Evolutionary conservation across 2,329 filamentous ascomycete species (phyloP).

Genomic region (Myriosclerotinia scirpicola): DNA sequence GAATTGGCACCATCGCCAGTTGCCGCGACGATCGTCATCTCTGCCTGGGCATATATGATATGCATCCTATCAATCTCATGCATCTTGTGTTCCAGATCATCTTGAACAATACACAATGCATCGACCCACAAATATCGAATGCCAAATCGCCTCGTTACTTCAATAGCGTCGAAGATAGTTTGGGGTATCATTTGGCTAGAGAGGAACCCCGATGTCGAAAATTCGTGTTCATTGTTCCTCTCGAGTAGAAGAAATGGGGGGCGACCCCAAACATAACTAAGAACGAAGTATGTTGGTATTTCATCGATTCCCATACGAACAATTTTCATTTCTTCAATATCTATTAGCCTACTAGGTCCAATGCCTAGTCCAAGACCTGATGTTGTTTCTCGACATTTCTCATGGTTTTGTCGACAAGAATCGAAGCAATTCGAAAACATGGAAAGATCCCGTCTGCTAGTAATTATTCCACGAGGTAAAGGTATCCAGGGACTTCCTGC

Average conservation of each 20-base stretch:
- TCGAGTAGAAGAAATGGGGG: constrained; percentile 14
- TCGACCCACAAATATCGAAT: constrained; percentile 29
- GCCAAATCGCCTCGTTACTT: constrained; percentile 18
- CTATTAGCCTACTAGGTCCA: constrained; percentile 10
- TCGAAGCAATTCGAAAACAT: not conserved
- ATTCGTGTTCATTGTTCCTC: not conserved
- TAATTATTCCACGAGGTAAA: not conserved
- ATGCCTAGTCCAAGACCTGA: not conserved
- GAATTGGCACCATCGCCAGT: not conserved
- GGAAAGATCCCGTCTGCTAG: not conserved
- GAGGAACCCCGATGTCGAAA: not conserved
- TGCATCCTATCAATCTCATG: constrained; percentile 24
- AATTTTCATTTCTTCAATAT: constrained; percentile 1
- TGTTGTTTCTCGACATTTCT: not conserved
- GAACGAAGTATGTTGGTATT: constrained; percentile 22
- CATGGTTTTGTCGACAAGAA: not conserved
- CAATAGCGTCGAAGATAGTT: constrained; percentile 27
- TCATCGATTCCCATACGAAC: not conserved
- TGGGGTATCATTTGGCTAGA: not conserved
- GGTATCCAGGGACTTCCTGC: not conserved
- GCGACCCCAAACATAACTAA: constrained; percentile 29
- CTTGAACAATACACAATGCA: constrained; percentile 30
- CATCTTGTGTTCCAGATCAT: constrained; percentile 22
- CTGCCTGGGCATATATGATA: constrained; percentile 21
- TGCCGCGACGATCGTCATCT: constrained; percentile 23